Evolutionary conservation across 306 rosid species (phyloP), one percentile per base, ranked within the genome.

Genomic region (Geum urbanum): DNA sequence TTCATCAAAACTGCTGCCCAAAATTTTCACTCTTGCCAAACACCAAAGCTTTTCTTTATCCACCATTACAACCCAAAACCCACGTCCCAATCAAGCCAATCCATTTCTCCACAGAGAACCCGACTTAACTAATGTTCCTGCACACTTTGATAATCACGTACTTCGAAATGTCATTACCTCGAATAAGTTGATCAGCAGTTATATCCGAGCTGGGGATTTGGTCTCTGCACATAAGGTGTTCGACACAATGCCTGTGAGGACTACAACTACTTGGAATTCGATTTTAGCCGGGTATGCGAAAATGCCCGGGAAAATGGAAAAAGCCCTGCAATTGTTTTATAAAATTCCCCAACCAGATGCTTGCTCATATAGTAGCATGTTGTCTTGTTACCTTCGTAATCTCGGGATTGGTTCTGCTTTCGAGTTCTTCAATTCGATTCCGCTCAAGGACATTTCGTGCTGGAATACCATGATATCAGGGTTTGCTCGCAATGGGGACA

Each of bases 391-490:
- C 69, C 74, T 67, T 72, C 77, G 72, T 41, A 84, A 81, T 63
- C 75, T 63, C 52, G 90, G 86, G 0, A 58, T 85, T 71, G 74
- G 69, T 39, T 63, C 81, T 50, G 96, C 94, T 15, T 61, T 78
- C 77, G 76, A 53, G 24, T 90, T 92, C 74, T 92, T 92, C 69
- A 67, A 79, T 1, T 49, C 47, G n/a, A 92, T 92, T 85, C 86
- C 87, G 0, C 74, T 84, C 35, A 92, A 77, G 84, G 97, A 92
- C 74, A 71, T 65, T 0, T 91, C 85, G 0, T 90, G 97, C 15
- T 90, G 98, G 98, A 92, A 90, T 57, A 90, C 97, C 1, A 77
- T 90, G 91, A 78, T 92, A 32, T 84, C 97, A 4, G 98, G 96
- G 52, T 92, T 84, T 80, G 70, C 85, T 44, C 87, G 68, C 60